Percentiles rank a stretch among this genome's conserved stretches.
Conservation (phyloP, 352 stramenopile genomes). For the Phytophthora podocarpi region DNA sequence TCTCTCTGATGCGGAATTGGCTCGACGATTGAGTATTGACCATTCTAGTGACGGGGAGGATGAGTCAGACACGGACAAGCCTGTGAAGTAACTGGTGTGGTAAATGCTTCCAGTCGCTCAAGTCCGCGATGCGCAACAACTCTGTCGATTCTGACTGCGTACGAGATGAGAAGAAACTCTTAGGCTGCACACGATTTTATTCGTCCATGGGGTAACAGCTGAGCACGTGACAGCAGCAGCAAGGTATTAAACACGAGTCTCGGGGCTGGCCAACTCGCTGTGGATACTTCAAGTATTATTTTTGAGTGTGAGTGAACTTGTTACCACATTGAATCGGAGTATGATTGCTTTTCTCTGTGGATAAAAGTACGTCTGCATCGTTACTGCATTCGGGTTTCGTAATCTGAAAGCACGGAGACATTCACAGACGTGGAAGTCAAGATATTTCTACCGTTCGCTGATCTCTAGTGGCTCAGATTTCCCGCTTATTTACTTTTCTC, state of each 20-base stretch:
- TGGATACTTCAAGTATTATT: background rate
- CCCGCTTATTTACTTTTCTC: too few relatives aligned
- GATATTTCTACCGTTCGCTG: too few relatives aligned
- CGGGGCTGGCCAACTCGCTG: too few relatives aligned
- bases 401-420: too few relatives aligned
- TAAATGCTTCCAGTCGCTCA: background rate
- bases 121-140: background rate
- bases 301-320: background rate
- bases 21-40: slow-evolving; percentile 51
- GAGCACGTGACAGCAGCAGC: background rate
- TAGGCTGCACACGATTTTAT: background rate
- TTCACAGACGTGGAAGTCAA: too few relatives aligned
- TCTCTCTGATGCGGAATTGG: slow-evolving; percentile 57
- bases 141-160: background rate
- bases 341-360: background rate
- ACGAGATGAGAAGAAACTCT: background rate
- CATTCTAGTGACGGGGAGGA: slow-evolving; percentile 47
- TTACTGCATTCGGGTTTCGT: too few relatives aligned
- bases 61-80: slow-evolving; percentile 26
- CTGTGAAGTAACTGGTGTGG: slow-evolving; percentile 17
- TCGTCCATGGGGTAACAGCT: background rate
- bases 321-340: background rate
- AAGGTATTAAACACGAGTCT: background rate
- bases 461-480: too few relatives aligned
- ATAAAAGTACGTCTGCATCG: background rate